Evolutionary conservation across 148 eudicot species (phyloP).

Genomic region (Hydrangea macrophylla): DNA sequence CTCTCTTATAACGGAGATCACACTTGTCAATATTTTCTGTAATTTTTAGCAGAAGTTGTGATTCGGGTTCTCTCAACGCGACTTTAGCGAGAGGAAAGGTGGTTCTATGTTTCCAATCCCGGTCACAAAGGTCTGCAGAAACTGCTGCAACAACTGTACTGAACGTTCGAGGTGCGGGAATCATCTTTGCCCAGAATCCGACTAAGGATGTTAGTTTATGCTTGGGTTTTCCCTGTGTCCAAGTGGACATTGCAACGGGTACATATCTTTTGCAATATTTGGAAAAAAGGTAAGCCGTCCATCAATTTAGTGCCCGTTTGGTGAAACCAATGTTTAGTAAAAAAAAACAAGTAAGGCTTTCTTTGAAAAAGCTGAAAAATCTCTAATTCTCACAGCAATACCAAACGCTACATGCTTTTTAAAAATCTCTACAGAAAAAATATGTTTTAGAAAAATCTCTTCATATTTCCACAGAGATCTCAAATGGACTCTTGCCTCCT

Average conservation of each 20-base stretch:
- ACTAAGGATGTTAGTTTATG: constrained; percentile 20
- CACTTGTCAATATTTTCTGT: not conserved
- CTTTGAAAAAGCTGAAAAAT: not conserved
- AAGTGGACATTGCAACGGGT: constrained; percentile 29
- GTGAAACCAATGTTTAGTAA: too few species aligned
- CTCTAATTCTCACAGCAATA: too few species aligned
- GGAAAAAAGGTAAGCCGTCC: constrained; percentile 24
- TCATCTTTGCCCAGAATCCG: constrained; percentile 29
- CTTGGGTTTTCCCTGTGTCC: constrained; percentile 24
- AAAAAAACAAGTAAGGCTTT: not conserved
- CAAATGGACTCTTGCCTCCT: too few species aligned
- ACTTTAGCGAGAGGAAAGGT: constrained; percentile 37
- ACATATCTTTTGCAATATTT: constrained; percentile 27
- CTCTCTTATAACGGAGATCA: not conserved
- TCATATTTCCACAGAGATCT: too few species aligned
- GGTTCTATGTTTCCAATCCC: constrained; percentile 31
- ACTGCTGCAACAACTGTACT: constrained; percentile 19
- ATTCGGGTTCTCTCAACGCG: constrained; percentile 25
- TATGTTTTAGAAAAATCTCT: too few species aligned
- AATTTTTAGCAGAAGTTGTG: constrained; percentile 24
- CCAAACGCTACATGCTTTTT: too few species aligned
- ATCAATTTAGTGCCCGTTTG: not conserved
- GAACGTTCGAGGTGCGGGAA: constrained; percentile 22
- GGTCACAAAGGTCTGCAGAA: constrained; percentile 18
- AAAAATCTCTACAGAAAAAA: too few species aligned